phyloP scores from a whole-genome alignment of 257 asterid species.

The Capsicum rhomboideum region DNA sequence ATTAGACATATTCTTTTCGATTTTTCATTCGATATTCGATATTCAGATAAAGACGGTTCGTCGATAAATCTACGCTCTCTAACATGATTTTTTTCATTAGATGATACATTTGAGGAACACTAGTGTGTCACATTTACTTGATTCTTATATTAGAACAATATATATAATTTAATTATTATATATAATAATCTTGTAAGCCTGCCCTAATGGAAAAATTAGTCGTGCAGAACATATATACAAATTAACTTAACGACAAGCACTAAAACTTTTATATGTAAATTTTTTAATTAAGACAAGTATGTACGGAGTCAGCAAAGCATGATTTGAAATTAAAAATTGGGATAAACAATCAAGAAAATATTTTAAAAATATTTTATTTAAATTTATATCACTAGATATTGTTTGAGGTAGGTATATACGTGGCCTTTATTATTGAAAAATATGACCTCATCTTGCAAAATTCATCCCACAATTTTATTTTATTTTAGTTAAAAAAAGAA shows the following conservation, averaged over 20 bases:
- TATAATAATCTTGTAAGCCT: not conserved
- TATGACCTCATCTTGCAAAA: conserved; percentile 1
- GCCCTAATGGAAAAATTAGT: not conserved
- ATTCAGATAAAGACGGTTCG: too few relatives aligned
- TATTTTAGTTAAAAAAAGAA: too few relatives aligned
- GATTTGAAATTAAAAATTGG: not conserved
- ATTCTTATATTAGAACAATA: too few relatives aligned
- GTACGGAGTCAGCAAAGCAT: conserved; percentile 6
- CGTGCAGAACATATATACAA: not conserved
- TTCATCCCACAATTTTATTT: not conserved
- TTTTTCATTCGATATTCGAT: too few relatives aligned
- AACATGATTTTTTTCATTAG: too few relatives aligned
- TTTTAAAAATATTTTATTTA: not conserved
- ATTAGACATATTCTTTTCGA: too few relatives aligned
- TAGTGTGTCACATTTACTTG: not conserved
- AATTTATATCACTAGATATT: not conserved
- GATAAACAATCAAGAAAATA: not conserved
- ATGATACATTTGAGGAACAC: not conserved
- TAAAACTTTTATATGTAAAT: not conserved
- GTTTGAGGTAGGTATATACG: conserved; percentile 2
- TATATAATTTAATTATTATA: not conserved
- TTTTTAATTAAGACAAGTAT: not conserved
- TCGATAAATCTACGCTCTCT: too few relatives aligned
- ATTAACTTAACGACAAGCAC: not conserved
- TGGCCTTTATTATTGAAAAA: not conserved